Percentiles rank a stretch among this genome's conserved stretches.
phyloP scores from a whole-genome alignment of 257 asterid species.

The Solanum lignicaule region DNA sequence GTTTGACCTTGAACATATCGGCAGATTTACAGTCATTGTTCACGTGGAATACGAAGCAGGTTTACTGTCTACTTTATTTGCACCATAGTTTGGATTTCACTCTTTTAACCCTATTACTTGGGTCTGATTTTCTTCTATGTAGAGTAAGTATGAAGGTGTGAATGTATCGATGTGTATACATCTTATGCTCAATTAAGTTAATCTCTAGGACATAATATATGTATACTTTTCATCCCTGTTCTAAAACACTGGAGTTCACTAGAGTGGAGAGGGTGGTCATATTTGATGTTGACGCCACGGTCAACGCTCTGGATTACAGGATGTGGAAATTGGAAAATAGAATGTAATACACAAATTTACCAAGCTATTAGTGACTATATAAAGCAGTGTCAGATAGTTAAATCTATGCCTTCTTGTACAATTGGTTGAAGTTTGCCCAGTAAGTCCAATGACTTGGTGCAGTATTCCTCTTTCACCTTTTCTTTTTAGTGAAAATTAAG shows the following conservation, averaged over 20 bases:
- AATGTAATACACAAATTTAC: background rate
- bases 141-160: background rate
- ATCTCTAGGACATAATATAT: background rate
- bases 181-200: background rate
- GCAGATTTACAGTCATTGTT: slow-evolving; percentile 28
- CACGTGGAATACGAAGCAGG: slow-evolving; percentile 39
- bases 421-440: background rate
- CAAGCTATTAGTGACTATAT: background rate
- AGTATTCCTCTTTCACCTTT: background rate
- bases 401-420: background rate
- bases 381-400: background rate
- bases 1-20: slow-evolving; percentile 29
- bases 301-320: background rate
- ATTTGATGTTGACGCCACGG: background rate
- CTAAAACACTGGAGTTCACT: background rate
- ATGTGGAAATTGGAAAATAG: background rate
- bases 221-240: background rate
- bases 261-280: background rate
- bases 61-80: background rate
- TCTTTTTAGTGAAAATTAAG: background rate
- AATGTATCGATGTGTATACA: background rate
- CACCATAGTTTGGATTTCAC: background rate
- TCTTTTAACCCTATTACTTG: background rate
- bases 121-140: background rate
- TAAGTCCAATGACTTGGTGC: background rate